phyloP scores from a whole-genome alignment of 1,139 yeast genomes.

The Sugiyamaella novakii region DNA sequence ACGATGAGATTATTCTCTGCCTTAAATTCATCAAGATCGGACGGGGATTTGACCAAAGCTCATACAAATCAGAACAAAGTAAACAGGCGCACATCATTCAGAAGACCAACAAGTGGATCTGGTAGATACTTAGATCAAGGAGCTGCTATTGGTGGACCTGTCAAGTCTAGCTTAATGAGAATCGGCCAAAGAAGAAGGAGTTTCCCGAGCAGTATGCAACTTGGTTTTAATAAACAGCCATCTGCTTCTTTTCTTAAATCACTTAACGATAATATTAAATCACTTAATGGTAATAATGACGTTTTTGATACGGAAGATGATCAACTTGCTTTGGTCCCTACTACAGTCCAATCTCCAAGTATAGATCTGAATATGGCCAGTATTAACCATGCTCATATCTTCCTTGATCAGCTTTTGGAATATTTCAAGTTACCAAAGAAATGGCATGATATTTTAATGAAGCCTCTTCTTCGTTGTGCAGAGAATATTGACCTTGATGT shows the following conservation, averaged over 20 bases:
- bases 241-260: constrained; percentile 10
- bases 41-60: constrained; percentile 16
- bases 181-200: constrained; percentile 35
- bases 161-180: constrained; percentile 27
- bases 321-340: constrained; percentile 1
- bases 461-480: constrained; percentile 49
- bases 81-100: constrained; percentile 21
- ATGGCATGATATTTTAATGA: constrained; percentile 55
- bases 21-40: constrained; percentile 26
- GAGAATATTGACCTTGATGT: constrained; percentile 58
- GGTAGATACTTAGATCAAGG: constrained; percentile 14
- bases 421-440: constrained; percentile 53
- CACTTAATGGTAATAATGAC: constrained; percentile 16
- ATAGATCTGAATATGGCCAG: constrained; percentile 46
- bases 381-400: constrained; percentile 46
- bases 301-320: constrained; percentile 14
- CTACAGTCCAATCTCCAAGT: constrained; percentile 18
- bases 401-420: constrained; percentile 64
- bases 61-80: constrained; percentile 9
- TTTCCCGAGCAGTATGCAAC: constrained; percentile 22
- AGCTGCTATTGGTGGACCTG: constrained; percentile 31
- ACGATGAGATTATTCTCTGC: constrained; percentile 35
- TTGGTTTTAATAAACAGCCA: constrained; percentile 17
- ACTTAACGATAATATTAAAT: constrained; percentile 17
- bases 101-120: constrained; percentile 37